Conservation (phyloP, 1,139 yeast genomes). For the Suhomyces guaymorum region DNA sequence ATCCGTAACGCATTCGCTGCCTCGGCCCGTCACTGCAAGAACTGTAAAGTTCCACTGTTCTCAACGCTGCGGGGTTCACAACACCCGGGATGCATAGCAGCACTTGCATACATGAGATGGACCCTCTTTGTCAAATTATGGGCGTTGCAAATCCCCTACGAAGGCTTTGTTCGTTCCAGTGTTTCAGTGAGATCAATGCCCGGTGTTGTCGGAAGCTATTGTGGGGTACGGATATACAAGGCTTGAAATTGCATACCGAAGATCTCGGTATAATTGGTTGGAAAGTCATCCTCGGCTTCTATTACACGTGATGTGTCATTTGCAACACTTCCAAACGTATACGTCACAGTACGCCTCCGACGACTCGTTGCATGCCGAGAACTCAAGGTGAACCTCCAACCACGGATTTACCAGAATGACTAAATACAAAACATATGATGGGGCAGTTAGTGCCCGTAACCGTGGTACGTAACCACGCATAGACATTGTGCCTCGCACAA, state of each 20-base stretch:
- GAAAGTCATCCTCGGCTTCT: neutral
- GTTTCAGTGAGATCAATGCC: constrained; percentile 1
- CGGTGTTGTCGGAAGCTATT: too few relatives aligned
- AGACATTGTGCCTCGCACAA: too few relatives aligned
- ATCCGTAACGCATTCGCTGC: neutral
- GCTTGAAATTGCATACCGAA: neutral
- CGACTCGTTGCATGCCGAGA: neutral
- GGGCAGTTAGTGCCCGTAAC: neutral
- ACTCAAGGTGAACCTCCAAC: neutral
- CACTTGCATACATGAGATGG: neutral
- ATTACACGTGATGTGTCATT: constrained; percentile 3
- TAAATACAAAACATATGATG: neutral
- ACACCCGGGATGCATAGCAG: neutral
- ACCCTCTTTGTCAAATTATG: constrained; percentile 2
- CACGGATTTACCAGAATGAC: neutral
- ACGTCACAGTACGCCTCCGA: too few relatives aligned
- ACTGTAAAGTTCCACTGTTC: too few relatives aligned
- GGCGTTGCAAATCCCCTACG: constrained; percentile 5
- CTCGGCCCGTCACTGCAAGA: too few relatives aligned
- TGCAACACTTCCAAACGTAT: too few relatives aligned
- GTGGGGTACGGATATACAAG: too few relatives aligned
- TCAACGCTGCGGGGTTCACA: neutral
- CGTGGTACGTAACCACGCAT: constrained; percentile 1
- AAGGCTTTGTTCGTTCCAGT: constrained; percentile 4
- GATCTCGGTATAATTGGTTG: too few relatives aligned